Conservation (phyloP, 2,329 filamentous ascomycete genomes). For the Alternaria solani region DNA sequence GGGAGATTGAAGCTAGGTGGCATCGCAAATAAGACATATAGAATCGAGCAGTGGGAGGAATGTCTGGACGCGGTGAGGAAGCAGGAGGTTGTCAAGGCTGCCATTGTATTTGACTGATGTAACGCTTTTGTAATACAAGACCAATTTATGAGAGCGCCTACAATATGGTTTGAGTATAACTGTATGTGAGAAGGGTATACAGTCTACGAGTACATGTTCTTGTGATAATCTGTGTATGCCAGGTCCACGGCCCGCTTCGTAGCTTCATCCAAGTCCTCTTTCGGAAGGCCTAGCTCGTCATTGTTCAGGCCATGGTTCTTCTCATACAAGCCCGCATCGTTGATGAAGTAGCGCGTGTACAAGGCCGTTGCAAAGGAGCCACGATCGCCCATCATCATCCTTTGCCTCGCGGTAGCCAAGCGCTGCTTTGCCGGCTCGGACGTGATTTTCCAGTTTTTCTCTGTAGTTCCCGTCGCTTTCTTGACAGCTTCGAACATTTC, state of each 20-base stretch:
- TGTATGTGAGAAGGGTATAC: background rate
- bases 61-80: slow-evolving; percentile 75
- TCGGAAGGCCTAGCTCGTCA: slow-evolving; percentile 62
- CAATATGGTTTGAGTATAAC: no score
- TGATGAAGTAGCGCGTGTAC: slow-evolving; percentile 64
- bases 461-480: slow-evolving; percentile 44
- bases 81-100: slow-evolving; percentile 77
- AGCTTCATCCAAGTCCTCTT: slow-evolving; percentile 66
- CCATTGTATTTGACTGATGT: slow-evolving; percentile 69
- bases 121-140: background rate
- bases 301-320: slow-evolving; percentile 56
- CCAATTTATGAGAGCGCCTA: background rate
- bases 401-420: slow-evolving; percentile 58
- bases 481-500: slow-evolving; percentile 49
- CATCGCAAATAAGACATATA: slow-evolving; percentile 77
- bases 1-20: slow-evolving; percentile 70
- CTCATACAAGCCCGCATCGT: slow-evolving; percentile 40
- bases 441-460: slow-evolving; percentile 48
- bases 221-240: slow-evolving; percentile 16
- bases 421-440: slow-evolving; percentile 58
- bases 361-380: slow-evolving; percentile 56
- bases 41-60: slow-evolving; percentile 75
- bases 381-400: slow-evolving; percentile 55
- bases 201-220: background rate
- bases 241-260: slow-evolving; percentile 51